Evolutionary conservation across 345 rosid genomes (phyloP).

Genomic region (Geranium rotundifolium): DNA sequence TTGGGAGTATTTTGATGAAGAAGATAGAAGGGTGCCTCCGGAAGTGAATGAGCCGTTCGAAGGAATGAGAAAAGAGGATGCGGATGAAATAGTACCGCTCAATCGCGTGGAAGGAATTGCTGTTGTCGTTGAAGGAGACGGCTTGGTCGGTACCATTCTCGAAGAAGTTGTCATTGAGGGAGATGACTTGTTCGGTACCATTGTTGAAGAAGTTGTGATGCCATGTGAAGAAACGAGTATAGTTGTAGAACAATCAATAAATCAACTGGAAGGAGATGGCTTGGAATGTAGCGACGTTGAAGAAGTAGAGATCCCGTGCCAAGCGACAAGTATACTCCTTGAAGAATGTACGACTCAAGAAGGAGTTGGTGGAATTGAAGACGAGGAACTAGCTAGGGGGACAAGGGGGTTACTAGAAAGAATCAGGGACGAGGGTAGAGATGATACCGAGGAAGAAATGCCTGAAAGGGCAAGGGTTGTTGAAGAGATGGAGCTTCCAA

Average conservation of each 20-base stretch:
- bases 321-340: conserved; percentile 4
- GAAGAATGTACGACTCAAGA: conserved; percentile 1
- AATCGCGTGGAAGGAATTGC: conserved; percentile 9
- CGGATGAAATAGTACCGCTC: background rate
- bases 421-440: conserved; percentile 27
- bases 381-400: conserved; percentile 25
- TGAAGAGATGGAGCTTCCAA: conserved; percentile 2
- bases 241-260: conserved; percentile 8
- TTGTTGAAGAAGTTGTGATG: background rate
- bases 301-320: background rate
- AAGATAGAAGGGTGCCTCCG: background rate
- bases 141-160: background rate
- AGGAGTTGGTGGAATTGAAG: conserved; percentile 1
- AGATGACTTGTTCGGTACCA: conserved; percentile 6
- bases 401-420: conserved; percentile 34
- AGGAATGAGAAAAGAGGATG: background rate
- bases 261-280: conserved; percentile 10
- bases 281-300: background rate
- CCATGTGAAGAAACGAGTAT: conserved; percentile 12
- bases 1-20: conserved; percentile 1
- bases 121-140: conserved; percentile 10
- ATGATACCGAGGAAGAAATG: conserved; percentile 2
- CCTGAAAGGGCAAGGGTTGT: conserved; percentile 3
- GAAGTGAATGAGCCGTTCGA: background rate
- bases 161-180: conserved; percentile 12